Evolutionary conservation across 1,139 yeast species (phyloP), one percentile per base, ranked within the genome.

Genomic region (Taphrina pruni): DNA sequence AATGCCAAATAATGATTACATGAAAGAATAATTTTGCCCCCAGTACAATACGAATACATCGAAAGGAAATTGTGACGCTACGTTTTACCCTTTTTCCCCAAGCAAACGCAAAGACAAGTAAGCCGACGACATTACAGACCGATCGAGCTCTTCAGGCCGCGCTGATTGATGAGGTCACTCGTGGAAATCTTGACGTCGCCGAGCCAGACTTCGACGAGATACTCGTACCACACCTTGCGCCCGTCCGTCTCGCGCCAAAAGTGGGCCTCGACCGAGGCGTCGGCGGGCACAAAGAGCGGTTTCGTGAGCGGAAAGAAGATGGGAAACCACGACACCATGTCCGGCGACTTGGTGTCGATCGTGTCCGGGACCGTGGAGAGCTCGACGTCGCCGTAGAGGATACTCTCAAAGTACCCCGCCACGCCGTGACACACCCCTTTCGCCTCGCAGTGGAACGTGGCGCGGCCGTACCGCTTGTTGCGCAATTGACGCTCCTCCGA

Each of bases 361-460:
- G 74, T 76, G 51, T 81, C 81, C 0, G 89, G 89, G 6, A 82
- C 77, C 20, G 85, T 87, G 6, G 88, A 84, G 6, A 92, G 79
- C 26, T 77, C 78, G 45, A 88, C 80, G 64, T 85, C 87, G 0
- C 83, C 85, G 76, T 86, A 89, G 17, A 92, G 81, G 0, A 78
- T 82, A 0, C 95, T 87, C n/a, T 82, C 82, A 75, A 93, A 92
- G 75, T 81, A 87, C 0, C 97, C 97, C 7, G 87, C 81, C 57
- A 93, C 78, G 0, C 94, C 97, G 76, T 90, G 93, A 7, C 90
- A 76, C 12, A 82, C 83, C 1, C 87, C 83, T 70, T 84, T 82
- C 61, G 81, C 78, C 9, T 81, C 78, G 7, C 82, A 76, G 39
- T 78, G 76, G 71, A 83, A 83, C 9, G 79, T 75, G 70, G 78